Evolutionary conservation across 495 filamentous ascomycete species (phyloP).

Genomic region (Podospora fimiseda): DNA sequence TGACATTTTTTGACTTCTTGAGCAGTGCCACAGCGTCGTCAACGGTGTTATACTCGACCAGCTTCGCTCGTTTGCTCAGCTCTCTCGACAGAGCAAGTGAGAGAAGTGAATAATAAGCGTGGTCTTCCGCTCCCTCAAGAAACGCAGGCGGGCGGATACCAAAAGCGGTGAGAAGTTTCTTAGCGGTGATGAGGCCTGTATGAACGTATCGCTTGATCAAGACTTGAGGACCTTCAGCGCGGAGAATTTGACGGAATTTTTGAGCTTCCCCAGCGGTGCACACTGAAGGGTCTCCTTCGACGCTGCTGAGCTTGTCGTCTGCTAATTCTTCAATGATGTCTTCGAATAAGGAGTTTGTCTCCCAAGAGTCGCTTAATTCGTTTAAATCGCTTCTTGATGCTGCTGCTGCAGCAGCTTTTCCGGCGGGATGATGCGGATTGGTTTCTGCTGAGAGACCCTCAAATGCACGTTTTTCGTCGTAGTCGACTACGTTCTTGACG

Average conservation of each 20-base stretch:
- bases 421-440: slow-evolving; percentile 7
- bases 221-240: slow-evolving; percentile 64
- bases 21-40: slow-evolving; percentile 81
- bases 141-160: slow-evolving; percentile 70
- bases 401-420: slow-evolving; percentile 27
- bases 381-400: slow-evolving; percentile 56
- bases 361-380: slow-evolving; percentile 58
- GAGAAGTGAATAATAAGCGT: slow-evolving; percentile 68
- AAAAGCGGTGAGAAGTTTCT: slow-evolving; percentile 90
- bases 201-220: slow-evolving; percentile 72
- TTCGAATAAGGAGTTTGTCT: slow-evolving; percentile 60
- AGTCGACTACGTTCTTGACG: slow-evolving; percentile 84
- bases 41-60: slow-evolving; percentile 74
- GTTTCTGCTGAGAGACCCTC: slow-evolving; percentile 59
- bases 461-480: slow-evolving; percentile 78
- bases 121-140: slow-evolving; percentile 66
- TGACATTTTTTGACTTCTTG: slow-evolving; percentile 68
- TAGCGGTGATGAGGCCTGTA: slow-evolving; percentile 60
- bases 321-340: slow-evolving; percentile 58
- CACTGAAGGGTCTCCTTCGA: slow-evolving; percentile 40
- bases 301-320: slow-evolving; percentile 50
- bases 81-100: slow-evolving; percentile 75
- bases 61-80: slow-evolving; percentile 71
- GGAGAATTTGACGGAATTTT: slow-evolving; percentile 60
- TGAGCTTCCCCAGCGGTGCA: slow-evolving; percentile 72